Evolutionary conservation across 2,329 filamentous ascomycete species (phyloP), one percentile per base, ranked within the genome.

Genomic region (Zasmidium cellare): DNA sequence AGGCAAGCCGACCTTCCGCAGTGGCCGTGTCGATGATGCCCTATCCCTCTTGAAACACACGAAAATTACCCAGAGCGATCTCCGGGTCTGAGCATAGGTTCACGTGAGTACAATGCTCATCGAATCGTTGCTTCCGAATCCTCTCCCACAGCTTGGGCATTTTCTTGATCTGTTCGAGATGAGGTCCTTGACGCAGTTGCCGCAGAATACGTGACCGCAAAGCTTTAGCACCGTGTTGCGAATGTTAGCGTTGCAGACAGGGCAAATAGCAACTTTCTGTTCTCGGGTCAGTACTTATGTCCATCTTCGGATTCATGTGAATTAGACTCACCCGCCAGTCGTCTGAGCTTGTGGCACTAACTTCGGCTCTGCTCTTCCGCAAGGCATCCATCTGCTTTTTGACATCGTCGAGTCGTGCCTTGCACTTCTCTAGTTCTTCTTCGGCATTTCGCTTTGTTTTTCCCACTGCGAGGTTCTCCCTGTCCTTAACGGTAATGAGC

Each of bases 171-270:
- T 89, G 70, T 94, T 96, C 47, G 86, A 86, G 61, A 97, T 87
- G 57, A 94, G 87, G 69, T 96, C 89, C 64, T 96, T 91, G 22
- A 97, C 89, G 72, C 94, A 99, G 49, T 87, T 83, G 70, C 88
- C 87, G 82, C 94, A 99, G 75, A 97, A 96, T 50, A 96, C 85
- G 74, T 99, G 94, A 1, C 94, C 94, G 74, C 94, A 99, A 0
- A 90, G 92, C 77, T 94, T 96, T 73, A 99, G 84, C 9, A 88
- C 89, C 0, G 92, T 96, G 71, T 97, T 91, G 76, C 97, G 97
- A 79, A 97, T 92, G 66, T 93, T 91, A 69, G 86, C 88, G 66
- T 91, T 90, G 78, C 96, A 99, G 51, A 97, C 90, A 11, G 91
- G 91, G 79, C 94, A 99, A 52, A 96, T 85, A 28, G 90, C 88